Conservation (phyloP, 2,329 filamentous ascomycete species). For the Pestalotiopsis sp. region DNA sequence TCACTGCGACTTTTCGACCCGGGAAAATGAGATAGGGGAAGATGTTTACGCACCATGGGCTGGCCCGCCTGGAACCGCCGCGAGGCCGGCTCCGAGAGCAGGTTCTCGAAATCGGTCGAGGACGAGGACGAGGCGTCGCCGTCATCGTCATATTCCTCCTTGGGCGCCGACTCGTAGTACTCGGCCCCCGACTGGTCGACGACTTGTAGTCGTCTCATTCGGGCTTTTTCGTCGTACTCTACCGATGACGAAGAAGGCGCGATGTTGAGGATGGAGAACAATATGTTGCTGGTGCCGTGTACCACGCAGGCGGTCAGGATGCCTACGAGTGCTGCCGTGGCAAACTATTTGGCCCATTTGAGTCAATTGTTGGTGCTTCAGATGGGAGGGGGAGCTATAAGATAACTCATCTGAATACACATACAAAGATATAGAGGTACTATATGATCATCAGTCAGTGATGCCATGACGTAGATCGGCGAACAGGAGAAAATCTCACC, state of each 20-base stretch:
- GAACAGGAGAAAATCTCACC: slow-evolving; percentile 19
- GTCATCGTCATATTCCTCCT: slow-evolving; percentile 4
- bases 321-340: slow-evolving; percentile 31
- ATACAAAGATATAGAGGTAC: slow-evolving; percentile 36
- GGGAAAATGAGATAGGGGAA: background rate
- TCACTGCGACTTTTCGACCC: too few relatives aligned
- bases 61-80: background rate
- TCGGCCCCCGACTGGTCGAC: slow-evolving; percentile 3
- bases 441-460: slow-evolving; percentile 13
- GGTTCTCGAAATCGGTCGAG: background rate
- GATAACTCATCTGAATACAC: slow-evolving; percentile 8
- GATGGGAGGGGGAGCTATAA: background rate
- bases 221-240: background rate
- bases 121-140: slow-evolving; percentile 4
- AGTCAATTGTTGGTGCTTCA: background rate
- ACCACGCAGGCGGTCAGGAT: slow-evolving; percentile 26
- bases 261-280: slow-evolving; percentile 30
- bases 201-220: background rate
- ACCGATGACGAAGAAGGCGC: background rate
- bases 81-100: background rate
- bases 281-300: slow-evolving; percentile 29
- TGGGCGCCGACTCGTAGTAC: slow-evolving; percentile 11
- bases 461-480: background rate
- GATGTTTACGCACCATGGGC: background rate
- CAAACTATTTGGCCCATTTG: slow-evolving; percentile 22